phyloP scores from a whole-genome alignment of 1,284 basidiomycete genomes.

The Hypsizygus ulmarius region DNA sequence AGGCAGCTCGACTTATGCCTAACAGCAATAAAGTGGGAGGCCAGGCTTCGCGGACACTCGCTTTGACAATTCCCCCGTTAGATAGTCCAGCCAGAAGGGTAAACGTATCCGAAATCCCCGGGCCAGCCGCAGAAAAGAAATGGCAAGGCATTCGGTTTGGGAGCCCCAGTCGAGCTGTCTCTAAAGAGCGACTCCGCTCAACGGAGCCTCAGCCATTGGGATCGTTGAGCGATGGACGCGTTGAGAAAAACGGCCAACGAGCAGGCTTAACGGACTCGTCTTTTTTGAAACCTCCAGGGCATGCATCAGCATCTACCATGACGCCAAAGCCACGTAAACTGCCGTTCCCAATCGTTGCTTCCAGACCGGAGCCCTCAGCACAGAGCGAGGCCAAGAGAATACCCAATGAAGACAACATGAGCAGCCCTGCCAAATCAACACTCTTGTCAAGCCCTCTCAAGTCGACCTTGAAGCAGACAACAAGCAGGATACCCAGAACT shows the following conservation, averaged over 20 bases:
- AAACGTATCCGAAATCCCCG: conserved; percentile 32
- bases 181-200: conserved; percentile 33
- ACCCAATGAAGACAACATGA: conserved; percentile 1
- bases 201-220: conserved; percentile 31
- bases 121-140: conserved; percentile 26
- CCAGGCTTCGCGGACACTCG: conserved; percentile 17
- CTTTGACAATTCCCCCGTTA: conserved; percentile 34
- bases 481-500: conserved; percentile 67
- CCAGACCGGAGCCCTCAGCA: conserved; percentile 20
- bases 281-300: conserved; percentile 6
- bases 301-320: conserved; percentile 2
- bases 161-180: conserved; percentile 24
- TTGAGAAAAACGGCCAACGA: conserved; percentile 26
- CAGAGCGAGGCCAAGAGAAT: conserved; percentile 28
- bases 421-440: conserved; percentile 13
- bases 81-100: conserved; percentile 61
- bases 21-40: conserved; percentile 5
- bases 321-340: conserved; percentile 29
- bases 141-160: conserved; percentile 24
- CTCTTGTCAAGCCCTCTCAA: conserved; percentile 30
- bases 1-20: conserved; percentile 26
- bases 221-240: conserved; percentile 21
- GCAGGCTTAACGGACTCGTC: conserved; percentile 14
- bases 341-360: conserved; percentile 44
- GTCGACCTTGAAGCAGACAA: conserved; percentile 52